Conservation (phyloP, 495 filamentous ascomycete genomes). For the Neurospora tetrasperma region DNA sequence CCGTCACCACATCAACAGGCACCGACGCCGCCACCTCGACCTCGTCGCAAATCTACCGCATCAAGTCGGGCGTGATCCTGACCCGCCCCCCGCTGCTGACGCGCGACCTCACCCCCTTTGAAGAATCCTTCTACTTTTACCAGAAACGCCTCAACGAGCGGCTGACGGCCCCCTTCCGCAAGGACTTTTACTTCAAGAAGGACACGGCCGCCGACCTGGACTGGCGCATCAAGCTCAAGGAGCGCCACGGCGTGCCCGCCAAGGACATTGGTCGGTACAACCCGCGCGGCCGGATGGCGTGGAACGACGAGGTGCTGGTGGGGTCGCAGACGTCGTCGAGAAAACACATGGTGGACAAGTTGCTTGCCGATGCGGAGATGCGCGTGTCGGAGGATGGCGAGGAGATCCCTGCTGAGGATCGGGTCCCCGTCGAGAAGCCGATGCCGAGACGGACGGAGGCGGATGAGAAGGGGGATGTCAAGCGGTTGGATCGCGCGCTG, state of each 20-base stretch:
- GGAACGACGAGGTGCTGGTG: slow-evolving; percentile 88
- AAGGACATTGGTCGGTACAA: slow-evolving; percentile 83
- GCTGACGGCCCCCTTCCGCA: slow-evolving; percentile 74
- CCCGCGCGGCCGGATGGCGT: slow-evolving; percentile 60
- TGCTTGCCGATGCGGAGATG: slow-evolving; percentile 69
- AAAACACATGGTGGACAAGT: slow-evolving; percentile 37
- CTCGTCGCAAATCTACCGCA: slow-evolving; percentile 40
- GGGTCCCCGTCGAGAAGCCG: slow-evolving; percentile 62
- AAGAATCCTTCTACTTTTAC: slow-evolving; percentile 90
- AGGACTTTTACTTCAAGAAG: slow-evolving; percentile 92
- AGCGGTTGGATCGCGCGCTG: slow-evolving; percentile 66
- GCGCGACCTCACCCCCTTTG: slow-evolving; percentile 71
- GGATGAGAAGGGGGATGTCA: slow-evolving; percentile 61
- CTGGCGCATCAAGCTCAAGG: slow-evolving; percentile 77
- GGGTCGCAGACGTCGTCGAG: slow-evolving; percentile 41
- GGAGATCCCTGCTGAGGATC: slow-evolving; percentile 48
- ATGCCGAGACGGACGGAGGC: slow-evolving; percentile 65
- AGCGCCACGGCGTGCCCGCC: slow-evolving; percentile 58
- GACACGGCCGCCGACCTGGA: slow-evolving; percentile 75
- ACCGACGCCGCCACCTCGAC: slow-evolving; percentile 13
- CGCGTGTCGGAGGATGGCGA: slow-evolving; percentile 52
- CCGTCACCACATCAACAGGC: slow-evolving; percentile 3
- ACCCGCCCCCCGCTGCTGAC: slow-evolving; percentile 84
- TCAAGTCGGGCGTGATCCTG: slow-evolving; percentile 74
- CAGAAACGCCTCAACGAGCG: slow-evolving; percentile 96